A percentile compares a stretch with the other conserved stretches of the same genome.
Conservation (phyloP, 176 grass and related monocot species). For the Oropetium thomaeum region DNA sequence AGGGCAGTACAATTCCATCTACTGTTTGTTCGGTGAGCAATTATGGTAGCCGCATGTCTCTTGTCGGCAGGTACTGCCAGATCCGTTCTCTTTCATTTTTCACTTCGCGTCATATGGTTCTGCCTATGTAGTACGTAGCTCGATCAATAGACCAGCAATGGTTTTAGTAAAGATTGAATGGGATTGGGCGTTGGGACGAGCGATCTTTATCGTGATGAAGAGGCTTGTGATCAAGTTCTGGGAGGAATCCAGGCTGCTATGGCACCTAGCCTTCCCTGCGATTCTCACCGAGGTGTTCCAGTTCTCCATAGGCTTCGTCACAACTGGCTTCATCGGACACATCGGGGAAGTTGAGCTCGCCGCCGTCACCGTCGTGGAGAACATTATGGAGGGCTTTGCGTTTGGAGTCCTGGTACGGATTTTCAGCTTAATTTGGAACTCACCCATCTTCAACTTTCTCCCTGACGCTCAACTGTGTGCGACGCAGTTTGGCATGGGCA, state of each 20-base stretch:
- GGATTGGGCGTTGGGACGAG: not conserved
- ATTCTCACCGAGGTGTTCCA: constrained; percentile 65
- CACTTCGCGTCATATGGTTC: not conserved
- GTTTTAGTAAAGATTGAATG: not conserved
- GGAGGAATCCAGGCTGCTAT: constrained; percentile 54
- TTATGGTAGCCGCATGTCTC: not conserved
- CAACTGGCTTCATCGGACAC: constrained; percentile 58
- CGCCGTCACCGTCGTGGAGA: constrained; percentile 51
- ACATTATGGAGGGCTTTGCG: constrained; percentile 53
- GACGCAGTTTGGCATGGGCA: constrained; percentile 57
- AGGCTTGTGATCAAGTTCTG: constrained; percentile 18
- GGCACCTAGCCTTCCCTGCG: constrained; percentile 52
- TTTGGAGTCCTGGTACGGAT: constrained; percentile 39
- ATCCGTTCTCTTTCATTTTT: not conserved
- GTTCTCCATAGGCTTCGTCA: constrained; percentile 66
- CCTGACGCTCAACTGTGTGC: not conserved
- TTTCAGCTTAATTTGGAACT: not conserved
- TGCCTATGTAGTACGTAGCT: not conserved
- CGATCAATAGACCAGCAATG: not conserved
- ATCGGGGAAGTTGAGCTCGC: constrained; percentile 60
- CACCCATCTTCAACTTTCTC: not conserved
- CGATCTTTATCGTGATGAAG: not conserved
- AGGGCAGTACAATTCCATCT: not conserved
- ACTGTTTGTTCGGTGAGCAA: not conserved
- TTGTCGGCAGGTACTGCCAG: not conserved